A percentile compares a stretch with the other conserved stretches of the same genome.
Conservation (phyloP, 2,329 filamentous ascomycete genomes). For the Ceratocystis diversiconidia region DNA sequence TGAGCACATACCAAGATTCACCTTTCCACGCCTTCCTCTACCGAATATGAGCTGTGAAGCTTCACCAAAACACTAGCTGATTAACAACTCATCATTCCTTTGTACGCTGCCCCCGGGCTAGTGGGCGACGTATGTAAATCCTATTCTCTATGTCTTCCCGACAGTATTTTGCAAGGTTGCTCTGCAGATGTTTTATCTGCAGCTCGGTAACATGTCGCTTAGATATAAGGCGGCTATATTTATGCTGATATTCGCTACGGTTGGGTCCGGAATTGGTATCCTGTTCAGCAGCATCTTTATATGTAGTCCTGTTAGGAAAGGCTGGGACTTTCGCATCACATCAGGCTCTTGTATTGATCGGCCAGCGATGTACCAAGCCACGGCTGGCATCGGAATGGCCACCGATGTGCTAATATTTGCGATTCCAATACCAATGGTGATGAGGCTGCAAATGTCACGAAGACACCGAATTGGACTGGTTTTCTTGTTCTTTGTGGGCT, state of each 20-base stretch:
- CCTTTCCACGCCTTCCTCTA: background rate
- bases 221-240: background rate
- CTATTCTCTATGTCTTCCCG: background rate
- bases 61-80: background rate
- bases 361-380: background rate
- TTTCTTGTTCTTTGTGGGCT: background rate
- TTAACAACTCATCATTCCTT: background rate
- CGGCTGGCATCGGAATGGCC: background rate
- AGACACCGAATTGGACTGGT: background rate
- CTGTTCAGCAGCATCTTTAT: background rate
- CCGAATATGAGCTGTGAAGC: background rate
- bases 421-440: background rate
- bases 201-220: background rate
- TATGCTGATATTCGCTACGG: background rate
- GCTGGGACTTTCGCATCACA: background rate
- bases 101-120: background rate
- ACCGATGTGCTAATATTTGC: background rate
- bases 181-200: background rate
- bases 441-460: background rate
- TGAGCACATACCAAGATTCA: background rate
- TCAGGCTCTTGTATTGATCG: background rate
- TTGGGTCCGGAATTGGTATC: background rate
- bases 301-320: constrained; percentile 5
- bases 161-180: constrained; percentile 10
- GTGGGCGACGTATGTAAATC: constrained; percentile 1